phyloP scores from a whole-genome alignment of 495 filamentous ascomycete genomes.

The Penicillium lividum region DNA sequence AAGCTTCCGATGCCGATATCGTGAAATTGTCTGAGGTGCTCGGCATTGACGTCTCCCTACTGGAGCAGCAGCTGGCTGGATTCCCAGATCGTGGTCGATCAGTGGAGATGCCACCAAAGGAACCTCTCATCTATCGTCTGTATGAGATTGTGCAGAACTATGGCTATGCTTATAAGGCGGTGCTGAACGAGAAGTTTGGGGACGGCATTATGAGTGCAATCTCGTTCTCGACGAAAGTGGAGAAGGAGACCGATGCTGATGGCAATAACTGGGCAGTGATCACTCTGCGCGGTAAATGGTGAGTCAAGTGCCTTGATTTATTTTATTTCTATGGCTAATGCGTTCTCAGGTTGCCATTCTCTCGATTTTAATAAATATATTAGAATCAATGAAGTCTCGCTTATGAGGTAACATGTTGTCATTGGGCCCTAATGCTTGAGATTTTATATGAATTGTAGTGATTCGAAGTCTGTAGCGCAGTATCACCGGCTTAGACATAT shows the following conservation, averaged over 20 bases:
- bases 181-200: slow-evolving; percentile 98
- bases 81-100: slow-evolving; percentile 83
- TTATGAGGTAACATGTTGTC: too few species aligned
- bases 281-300: slow-evolving; percentile 94
- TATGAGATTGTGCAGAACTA: slow-evolving; percentile 99
- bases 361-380: slow-evolving; percentile 49
- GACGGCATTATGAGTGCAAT: slow-evolving; percentile 99
- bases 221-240: slow-evolving; percentile 86
- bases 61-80: slow-evolving; percentile 64
- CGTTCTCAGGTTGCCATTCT: slow-evolving; percentile 57
- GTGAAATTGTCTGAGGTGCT: slow-evolving; percentile 68
- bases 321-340: background rate
- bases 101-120: slow-evolving; percentile 90
- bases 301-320: slow-evolving; percentile 8
- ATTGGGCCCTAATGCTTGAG: too few species aligned
- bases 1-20: slow-evolving; percentile 77
- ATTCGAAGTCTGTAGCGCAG: too few species aligned
- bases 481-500: too few species aligned
- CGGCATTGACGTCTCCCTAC: slow-evolving; percentile 53
- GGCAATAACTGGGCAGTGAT: slow-evolving; percentile 87
- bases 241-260: slow-evolving; percentile 89
- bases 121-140: slow-evolving; percentile 90
- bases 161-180: slow-evolving; percentile 93
- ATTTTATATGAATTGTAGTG: too few species aligned
- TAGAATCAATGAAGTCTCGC: background rate